phyloP scores from a whole-genome alignment of 306 rosid genomes.

The Coriaria nepalensis region DNA sequence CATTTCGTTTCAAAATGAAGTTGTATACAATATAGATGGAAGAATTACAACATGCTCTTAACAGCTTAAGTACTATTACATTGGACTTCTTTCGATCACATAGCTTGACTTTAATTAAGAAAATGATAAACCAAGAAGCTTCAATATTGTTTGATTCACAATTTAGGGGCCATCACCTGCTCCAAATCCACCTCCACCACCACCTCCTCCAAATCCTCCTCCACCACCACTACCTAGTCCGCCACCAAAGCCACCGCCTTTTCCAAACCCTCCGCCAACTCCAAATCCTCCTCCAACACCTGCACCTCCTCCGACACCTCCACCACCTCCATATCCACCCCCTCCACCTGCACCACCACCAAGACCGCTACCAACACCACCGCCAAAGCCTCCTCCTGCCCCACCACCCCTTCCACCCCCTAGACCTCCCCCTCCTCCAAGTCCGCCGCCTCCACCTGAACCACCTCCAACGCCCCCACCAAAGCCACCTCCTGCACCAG shows the following conservation, averaged over 20 bases:
- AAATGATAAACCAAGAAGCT: too few relatives aligned
- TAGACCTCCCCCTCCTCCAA: conserved; percentile 21
- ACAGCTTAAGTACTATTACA: too few relatives aligned
- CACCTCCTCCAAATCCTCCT: conserved; percentile 21
- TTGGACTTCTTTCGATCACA: too few relatives aligned
- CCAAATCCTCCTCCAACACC: conserved; percentile 17
- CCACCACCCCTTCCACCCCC: conserved; percentile 12
- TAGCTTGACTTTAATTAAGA: too few relatives aligned
- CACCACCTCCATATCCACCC: conserved; percentile 17
- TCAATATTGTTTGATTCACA: not conserved
- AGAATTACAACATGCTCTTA: too few relatives aligned
- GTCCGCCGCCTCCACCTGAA: conserved; percentile 15
- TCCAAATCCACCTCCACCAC: conserved; percentile 16
- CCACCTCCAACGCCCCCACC: conserved; percentile 15
- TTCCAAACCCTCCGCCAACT: conserved; percentile 12
- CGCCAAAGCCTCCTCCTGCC: conserved; percentile 7
- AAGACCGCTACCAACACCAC: conserved; percentile 20
- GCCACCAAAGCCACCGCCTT: conserved; percentile 14
- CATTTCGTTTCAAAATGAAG: too few relatives aligned
- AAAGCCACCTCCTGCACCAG: conserved; percentile 15
- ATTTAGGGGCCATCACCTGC: conserved; percentile 20
- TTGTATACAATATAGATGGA: too few relatives aligned
- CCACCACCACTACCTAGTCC: conserved; percentile 20
- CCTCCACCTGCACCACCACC: conserved; percentile 13
- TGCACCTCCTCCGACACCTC: conserved; percentile 16